A percentile compares a stretch with the other conserved stretches of the same genome.
phyloP scores from a whole-genome alignment of 192 early-diverging fungal genomes.

The Backusella luteola region DNA sequence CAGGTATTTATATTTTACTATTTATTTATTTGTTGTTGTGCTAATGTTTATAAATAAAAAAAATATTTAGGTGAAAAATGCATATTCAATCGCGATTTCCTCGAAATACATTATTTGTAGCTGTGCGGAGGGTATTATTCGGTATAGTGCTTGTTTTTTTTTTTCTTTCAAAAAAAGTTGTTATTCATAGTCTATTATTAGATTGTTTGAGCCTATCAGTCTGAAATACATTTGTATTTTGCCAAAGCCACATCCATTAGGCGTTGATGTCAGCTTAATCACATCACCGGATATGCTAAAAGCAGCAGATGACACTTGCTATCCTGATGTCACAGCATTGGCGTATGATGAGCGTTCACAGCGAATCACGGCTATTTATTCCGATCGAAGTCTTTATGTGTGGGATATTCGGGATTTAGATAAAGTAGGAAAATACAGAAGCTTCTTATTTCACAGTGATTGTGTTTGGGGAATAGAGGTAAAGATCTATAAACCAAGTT shows the following conservation, averaged over 20 bases:
- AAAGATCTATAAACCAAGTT: slow-evolving; percentile 2
- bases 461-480: slow-evolving; percentile 85
- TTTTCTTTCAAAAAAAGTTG: neutral
- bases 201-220: slow-evolving; percentile 71
- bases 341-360: slow-evolving; percentile 50
- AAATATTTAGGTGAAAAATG: slow-evolving; percentile 50
- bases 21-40: neutral
- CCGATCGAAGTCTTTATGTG: slow-evolving; percentile 66
- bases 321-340: slow-evolving; percentile 61
- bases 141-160: slow-evolving; percentile 33
- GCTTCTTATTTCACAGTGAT: slow-evolving; percentile 69
- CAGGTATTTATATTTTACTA: slow-evolving; percentile 43
- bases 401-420: slow-evolving; percentile 66
- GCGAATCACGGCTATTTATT: slow-evolving; percentile 62
- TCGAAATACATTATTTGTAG: slow-evolving; percentile 66
- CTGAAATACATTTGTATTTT: slow-evolving; percentile 68
- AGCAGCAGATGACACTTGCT: slow-evolving; percentile 30
- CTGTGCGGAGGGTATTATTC: slow-evolving; percentile 67
- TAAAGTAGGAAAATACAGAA: slow-evolving; percentile 53
- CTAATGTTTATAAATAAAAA: neutral
- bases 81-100: slow-evolving; percentile 60
- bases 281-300: slow-evolving; percentile 26
- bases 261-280: slow-evolving; percentile 45
- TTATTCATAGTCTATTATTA: slow-evolving; percentile 15
- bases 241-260: slow-evolving; percentile 69